Evolutionary conservation across 1,284 basidiomycete species (phyloP), one percentile per base, ranked within the genome.

Genomic region (Ustilago crameri): DNA sequence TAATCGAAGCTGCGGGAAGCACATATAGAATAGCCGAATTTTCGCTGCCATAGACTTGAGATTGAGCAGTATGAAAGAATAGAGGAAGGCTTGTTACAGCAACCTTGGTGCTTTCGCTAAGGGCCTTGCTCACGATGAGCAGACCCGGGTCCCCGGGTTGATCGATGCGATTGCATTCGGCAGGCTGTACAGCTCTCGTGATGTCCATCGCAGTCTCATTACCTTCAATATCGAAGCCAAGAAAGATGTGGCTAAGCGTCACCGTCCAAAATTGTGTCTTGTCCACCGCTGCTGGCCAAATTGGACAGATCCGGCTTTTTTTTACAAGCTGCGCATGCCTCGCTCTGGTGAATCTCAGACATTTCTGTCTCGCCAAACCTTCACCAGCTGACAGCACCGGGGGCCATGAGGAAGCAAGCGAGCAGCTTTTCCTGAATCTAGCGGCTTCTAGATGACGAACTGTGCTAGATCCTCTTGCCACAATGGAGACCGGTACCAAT

Each of bases 331-430:
- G 27, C 20, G 18, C 63, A 66, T 66, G 54, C 57, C 63, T 66
- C 63, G 52, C 63, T 60, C 52, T 40, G 9, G 15, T 17, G 10
- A 18, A 49, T 52, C 63, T 66, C 63, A 66, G 63, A 60, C 63
- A 66, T 26, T 5, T 12, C 32, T 66, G 63, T 66, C 63, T 60
- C 63, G 57, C 57, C 63, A 66, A 52, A 18, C 30, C 12, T 5
- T 30, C n/a, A n/a, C n/a, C n/a, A n/a, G 18, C 15, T 22, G 22
- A 30, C 40, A 30, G 30, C 40, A 41, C 43, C 38, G 37, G 30
- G 17, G n/a, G 54, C 54, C 51, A 53, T 45, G 34, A 46, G 35
- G 51, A 43, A 37, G 42, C 15, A 50, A 24, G 26, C 46, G 34
- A 45, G 43, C 34, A 50, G 34, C 34, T 47, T 42, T 58, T 58